Percentiles rank a stretch among this genome's conserved stretches.
These are phyloP conservation scores for Apophysomyces trapeziformis DNA, from an alignment of 371 early-diverging fungal genomes.

Conservation along the genomic window DNA sequence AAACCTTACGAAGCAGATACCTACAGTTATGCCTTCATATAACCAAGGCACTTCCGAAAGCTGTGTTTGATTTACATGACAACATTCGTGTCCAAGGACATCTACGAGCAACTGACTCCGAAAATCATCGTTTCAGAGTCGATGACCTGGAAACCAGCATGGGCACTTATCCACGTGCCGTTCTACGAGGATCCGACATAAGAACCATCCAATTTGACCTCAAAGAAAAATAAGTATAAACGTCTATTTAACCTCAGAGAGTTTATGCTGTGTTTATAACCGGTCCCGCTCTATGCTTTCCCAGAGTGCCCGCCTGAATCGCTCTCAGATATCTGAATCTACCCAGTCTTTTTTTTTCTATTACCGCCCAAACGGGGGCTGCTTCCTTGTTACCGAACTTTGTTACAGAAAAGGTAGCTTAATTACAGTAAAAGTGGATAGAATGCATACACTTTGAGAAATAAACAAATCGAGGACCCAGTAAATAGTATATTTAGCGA, in stretches of 20 bases:
- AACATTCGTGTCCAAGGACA: slow-evolving; percentile 41
- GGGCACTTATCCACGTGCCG: slow-evolving; percentile 50
- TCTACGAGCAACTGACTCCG: slow-evolving; percentile 48
- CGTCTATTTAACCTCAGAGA: no score
- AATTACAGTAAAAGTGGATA: no score
- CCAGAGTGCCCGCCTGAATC: no score
- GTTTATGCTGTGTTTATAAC: background rate
- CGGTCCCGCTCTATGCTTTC: no score
- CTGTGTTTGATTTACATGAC: slow-evolving; percentile 38
- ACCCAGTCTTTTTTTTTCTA: no score
- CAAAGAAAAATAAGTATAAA: background rate
- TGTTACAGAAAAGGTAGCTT: no score
- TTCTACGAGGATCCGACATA: slow-evolving; percentile 57
- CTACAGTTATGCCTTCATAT: slow-evolving; percentile 50
- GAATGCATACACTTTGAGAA: no score
- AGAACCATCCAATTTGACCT: background rate
- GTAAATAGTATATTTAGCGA: no score
- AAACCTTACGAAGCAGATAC: slow-evolving; percentile 43
- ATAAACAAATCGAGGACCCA: no score
- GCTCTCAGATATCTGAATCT: no score
- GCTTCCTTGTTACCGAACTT: no score
- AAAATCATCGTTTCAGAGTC: slow-evolving; percentile 55
- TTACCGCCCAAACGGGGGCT: no score
- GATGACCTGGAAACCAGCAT: slow-evolving; percentile 50
- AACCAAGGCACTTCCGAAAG: slow-evolving; percentile 22